Conservation (phyloP, 257 asterid species). For the Salvia miltiorrhiza region DNA sequence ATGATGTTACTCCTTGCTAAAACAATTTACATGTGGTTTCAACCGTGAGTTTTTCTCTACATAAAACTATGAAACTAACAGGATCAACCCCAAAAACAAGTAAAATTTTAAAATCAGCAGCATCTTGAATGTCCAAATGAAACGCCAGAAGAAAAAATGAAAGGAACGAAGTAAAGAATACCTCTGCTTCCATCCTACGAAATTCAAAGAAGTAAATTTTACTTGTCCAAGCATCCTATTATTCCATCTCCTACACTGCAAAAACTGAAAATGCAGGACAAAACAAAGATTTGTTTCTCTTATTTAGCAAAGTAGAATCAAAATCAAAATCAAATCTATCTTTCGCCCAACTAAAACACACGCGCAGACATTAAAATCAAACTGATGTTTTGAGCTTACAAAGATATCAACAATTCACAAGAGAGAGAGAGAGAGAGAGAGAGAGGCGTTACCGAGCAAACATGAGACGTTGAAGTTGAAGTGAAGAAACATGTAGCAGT, state of each 20-base stretch:
- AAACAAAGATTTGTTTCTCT: neutral
- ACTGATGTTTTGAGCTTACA: neutral
- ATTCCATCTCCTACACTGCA: conserved; percentile 35
- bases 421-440: too few relatives aligned
- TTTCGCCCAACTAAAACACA: too few relatives aligned
- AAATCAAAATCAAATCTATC: neutral
- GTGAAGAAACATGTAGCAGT: conserved; percentile 27
- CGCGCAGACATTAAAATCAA: too few relatives aligned
- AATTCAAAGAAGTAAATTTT: conserved; percentile 28
- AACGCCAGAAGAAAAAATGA: neutral
- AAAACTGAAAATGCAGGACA: conserved; percentile 22
- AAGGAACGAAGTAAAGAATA: conserved; percentile 13
- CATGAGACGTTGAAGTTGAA: conserved; percentile 27
- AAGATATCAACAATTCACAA: neutral
- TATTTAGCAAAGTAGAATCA: conserved; percentile 2
- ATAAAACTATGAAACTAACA: neutral
- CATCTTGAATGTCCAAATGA: neutral
- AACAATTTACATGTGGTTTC: neutral
- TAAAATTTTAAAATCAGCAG: neutral
- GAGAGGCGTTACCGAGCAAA: conserved; percentile 32
- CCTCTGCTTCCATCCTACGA: conserved; percentile 48
- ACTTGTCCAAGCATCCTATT: conserved; percentile 27
- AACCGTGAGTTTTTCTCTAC: neutral
- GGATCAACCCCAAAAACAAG: neutral
- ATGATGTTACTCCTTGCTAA: neutral